Conservation (phyloP, 2,329 filamentous ascomycete species). For the Paraphoma chrysanthemicola region DNA sequence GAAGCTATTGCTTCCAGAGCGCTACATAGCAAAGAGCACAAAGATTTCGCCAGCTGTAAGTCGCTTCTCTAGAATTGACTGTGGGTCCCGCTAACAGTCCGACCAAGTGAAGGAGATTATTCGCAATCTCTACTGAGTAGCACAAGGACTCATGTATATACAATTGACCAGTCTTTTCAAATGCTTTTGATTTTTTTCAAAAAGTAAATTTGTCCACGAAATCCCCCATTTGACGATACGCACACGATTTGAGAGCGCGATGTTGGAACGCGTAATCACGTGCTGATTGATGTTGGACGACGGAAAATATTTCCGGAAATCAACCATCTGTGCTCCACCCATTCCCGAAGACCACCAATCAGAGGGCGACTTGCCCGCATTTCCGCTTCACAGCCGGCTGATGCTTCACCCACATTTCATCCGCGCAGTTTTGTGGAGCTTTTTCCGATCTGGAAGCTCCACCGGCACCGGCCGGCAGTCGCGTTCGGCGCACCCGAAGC, state of each 20-base stretch:
- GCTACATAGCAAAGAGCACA: slow-evolving; percentile 46
- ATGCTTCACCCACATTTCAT: slow-evolving; percentile 29
- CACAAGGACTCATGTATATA: not conserved
- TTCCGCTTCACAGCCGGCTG: slow-evolving; percentile 29
- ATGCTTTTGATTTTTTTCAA: too few relatives aligned
- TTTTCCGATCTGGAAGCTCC: slow-evolving; percentile 29
- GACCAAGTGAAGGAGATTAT: slow-evolving; percentile 42
- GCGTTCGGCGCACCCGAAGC: slow-evolving; percentile 31
- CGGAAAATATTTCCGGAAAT: slow-evolving; percentile 20
- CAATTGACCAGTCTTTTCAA: too few relatives aligned
- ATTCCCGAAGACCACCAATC: slow-evolving; percentile 11
- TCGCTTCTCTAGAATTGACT: not conserved
- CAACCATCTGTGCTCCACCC: not conserved
- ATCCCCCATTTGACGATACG: not conserved
- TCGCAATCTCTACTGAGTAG: slow-evolving; percentile 35
- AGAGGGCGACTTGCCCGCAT: slow-evolving; percentile 12
- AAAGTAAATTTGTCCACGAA: too few relatives aligned
- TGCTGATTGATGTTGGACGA: not conserved
- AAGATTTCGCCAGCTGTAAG: slow-evolving; percentile 45
- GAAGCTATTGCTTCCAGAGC: slow-evolving; percentile 45
- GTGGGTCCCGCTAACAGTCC: slow-evolving; percentile 7
- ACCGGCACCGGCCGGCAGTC: slow-evolving; percentile 44
- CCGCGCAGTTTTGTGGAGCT: slow-evolving; percentile 22
- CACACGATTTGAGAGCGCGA: not conserved
- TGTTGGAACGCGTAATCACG: slow-evolving; percentile 5